Evolutionary conservation across 2,329 filamentous ascomycete species (phyloP), one percentile per base, ranked within the genome.

Genomic region (Fusarium temperatum): DNA sequence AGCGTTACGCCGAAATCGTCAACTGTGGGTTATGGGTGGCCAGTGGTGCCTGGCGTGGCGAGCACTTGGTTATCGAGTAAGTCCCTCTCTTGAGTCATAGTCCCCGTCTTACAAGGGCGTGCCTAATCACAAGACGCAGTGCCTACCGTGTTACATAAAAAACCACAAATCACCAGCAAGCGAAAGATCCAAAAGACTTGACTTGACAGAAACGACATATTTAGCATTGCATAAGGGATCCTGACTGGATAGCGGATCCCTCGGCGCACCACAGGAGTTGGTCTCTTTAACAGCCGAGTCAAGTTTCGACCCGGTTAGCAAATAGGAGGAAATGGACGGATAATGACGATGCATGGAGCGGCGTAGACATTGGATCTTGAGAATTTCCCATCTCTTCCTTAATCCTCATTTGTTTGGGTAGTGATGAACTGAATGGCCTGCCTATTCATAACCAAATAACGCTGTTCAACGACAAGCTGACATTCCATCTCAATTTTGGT

Each of bases 11-110:
- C 54, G 84, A 86, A 62, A 83, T 83, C 64, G 82, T 87, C 30
- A 87, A 87, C 76, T 86, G 84, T 75, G 85, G 85, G 10, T 80
- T 87, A 59, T 87, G 85, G 85, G 82, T 87, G 53, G 85, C 85
- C 12, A 86, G 85, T 76, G 85, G 85, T 55, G 84, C 86, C 76
- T 85, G 84, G 80, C 84, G 82, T 62, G 83, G 80, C 61, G 81
- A 84, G 28, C 84, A 86, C 75, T 79, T 87, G 63, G 81, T 87
- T 50, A 85, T 86, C 61, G 85, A 87, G 85, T 86, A 77, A 79
- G 83, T 80, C 54, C 35, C 24, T 32, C 41, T 59, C 28, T 48
- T 56, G 67, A 70, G 26, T 57, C 64, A 57, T 32, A 36, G 32
- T 44, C n/a, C n/a, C 42, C 55, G 48, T 42, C 35, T 56, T 63